These are phyloP conservation scores for Galerina sulciceps DNA, from an alignment of 768 basidiomycete genomes.

Conservation along the genomic window DNA sequence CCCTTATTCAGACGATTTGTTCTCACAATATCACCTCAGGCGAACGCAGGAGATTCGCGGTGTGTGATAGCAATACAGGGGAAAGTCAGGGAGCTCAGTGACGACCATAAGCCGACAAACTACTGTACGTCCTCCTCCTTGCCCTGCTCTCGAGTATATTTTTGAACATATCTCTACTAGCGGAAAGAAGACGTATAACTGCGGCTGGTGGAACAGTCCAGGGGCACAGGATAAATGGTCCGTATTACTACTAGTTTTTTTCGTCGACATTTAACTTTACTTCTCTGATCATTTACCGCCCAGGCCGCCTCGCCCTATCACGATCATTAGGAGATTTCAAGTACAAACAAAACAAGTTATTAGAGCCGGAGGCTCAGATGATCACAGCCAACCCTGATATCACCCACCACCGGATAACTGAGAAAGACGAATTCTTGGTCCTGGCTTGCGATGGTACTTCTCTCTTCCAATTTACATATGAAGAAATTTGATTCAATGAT, in stretches of 20 bases:
- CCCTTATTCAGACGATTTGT: slow-evolving; percentile 2
- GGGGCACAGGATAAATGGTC: slow-evolving; percentile 96
- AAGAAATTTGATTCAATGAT: slow-evolving; percentile 1
- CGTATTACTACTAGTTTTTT: slow-evolving; percentile 24
- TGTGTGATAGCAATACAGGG: slow-evolving; percentile 87
- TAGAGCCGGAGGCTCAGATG: slow-evolving; percentile 87
- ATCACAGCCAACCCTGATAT: slow-evolving; percentile 96
- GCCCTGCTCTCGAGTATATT: neutral
- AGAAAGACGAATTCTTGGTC: slow-evolving; percentile 96
- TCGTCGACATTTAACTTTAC: slow-evolving; percentile 1
- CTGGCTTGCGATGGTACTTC: slow-evolving; percentile 90
- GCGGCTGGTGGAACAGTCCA: slow-evolving; percentile 96
- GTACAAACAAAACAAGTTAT: slow-evolving; percentile 92
- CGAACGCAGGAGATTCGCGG: slow-evolving; percentile 97
- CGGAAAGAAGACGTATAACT: slow-evolving; percentile 83
- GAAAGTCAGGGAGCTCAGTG: slow-evolving; percentile 84
- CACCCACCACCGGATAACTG: slow-evolving; percentile 75
- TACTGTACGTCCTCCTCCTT: slow-evolving; percentile 48
- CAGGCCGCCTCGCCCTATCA: slow-evolving; percentile 94
- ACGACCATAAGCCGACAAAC: slow-evolving; percentile 95
- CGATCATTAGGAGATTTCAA: slow-evolving; percentile 97
- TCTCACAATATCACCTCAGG: slow-evolving; percentile 55
- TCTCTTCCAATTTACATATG: neutral
- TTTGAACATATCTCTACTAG: slow-evolving; percentile 43
- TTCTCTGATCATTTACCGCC: neutral